phyloP scores from a whole-genome alignment of 305 asterid species.

The Plantago coronopus region DNA sequence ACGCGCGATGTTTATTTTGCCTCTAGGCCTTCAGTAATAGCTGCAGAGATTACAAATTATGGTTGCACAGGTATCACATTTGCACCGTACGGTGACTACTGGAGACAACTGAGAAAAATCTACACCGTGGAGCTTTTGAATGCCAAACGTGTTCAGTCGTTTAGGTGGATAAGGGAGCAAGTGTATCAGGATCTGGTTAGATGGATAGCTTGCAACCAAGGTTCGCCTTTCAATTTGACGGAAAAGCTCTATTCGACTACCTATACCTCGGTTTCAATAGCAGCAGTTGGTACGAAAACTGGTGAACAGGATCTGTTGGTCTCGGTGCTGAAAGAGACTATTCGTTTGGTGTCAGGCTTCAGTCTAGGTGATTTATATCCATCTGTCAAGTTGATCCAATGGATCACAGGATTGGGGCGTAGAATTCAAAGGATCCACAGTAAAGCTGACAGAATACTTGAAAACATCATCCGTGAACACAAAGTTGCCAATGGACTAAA shows the following conservation, averaged over 20 bases:
- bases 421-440: conserved; percentile 10
- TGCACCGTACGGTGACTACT: conserved; percentile 29
- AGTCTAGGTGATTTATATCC: conserved; percentile 30
- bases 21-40: conserved; percentile 19
- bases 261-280: conserved; percentile 4
- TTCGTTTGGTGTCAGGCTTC: conserved; percentile 21
- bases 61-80: conserved; percentile 16
- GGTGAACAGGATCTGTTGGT: conserved; percentile 8
- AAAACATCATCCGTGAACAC: conserved; percentile 22
- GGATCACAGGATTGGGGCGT: conserved; percentile 18
- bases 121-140: conserved; percentile 32
- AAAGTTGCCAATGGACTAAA: not conserved
- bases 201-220: conserved; percentile 20
- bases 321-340: conserved; percentile 13
- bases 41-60: conserved; percentile 25
- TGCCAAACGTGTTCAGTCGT: conserved; percentile 26
- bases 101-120: conserved; percentile 33
- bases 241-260: conserved; percentile 7
- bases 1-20: conserved; percentile 34
- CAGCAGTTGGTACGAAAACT: conserved; percentile 23
- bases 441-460: conserved; percentile 19
- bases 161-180: conserved; percentile 17
- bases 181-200: conserved; percentile 2
- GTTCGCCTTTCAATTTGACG: conserved; percentile 19
- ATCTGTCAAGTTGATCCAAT: conserved; percentile 19